Evolutionary conservation across 2,329 filamentous ascomycete species (phyloP).

Genomic region (Ceratocystis diversiconidia): DNA sequence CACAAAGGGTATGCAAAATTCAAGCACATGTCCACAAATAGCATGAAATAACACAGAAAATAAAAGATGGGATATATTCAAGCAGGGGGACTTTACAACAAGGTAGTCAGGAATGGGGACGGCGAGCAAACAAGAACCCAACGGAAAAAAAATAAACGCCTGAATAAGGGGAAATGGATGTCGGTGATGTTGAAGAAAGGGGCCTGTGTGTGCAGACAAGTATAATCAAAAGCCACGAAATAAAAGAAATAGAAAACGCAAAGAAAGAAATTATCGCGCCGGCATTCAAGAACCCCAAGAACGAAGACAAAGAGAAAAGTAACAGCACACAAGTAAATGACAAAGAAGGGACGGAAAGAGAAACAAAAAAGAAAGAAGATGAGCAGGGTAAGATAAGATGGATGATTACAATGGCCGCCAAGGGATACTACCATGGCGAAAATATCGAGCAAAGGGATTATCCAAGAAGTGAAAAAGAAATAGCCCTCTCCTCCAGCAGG

Average conservation of each 20-base stretch:
- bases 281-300: neutral
- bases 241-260: constrained; percentile 15
- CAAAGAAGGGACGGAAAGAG: neutral
- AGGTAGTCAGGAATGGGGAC: neutral
- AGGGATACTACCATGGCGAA: constrained; percentile 4
- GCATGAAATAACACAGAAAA: neutral
- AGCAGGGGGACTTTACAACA: neutral
- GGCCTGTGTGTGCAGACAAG: neutral
- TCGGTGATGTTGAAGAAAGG: no score
- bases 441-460: constrained; percentile 10
- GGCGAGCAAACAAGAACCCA: neutral
- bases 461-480: constrained; percentile 1
- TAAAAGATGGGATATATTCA: neutral
- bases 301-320: constrained; percentile 4
- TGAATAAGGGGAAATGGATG: constrained; percentile 18
- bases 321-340: constrained; percentile 18
- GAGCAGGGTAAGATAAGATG: neutral
- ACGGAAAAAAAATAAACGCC: constrained; percentile 16
- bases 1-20: neutral
- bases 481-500: neutral
- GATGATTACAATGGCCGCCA: constrained; percentile 12
- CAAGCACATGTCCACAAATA: neutral
- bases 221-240: constrained; percentile 4
- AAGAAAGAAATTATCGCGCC: constrained; percentile 13
- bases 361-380: neutral